Evolutionary conservation across 441 rosid genomes (phyloP).

Genomic region (Erysimum cheiri): DNA sequence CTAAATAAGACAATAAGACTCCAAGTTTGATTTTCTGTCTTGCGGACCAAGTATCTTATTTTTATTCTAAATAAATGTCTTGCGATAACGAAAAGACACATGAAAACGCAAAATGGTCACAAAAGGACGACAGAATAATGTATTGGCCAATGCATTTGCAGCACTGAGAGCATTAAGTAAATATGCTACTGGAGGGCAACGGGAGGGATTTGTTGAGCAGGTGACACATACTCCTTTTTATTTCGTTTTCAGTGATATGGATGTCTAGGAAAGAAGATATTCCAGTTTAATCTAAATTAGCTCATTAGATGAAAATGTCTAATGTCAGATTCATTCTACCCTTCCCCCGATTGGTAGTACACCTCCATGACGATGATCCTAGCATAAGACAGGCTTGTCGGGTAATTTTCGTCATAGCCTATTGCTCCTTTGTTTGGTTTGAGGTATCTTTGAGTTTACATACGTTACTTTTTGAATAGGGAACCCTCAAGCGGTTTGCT

Average conservation of each 20-base stretch:
- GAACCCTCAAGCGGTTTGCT: slow-evolving; percentile 70
- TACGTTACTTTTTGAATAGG: slow-evolving; percentile 55
- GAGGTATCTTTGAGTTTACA: slow-evolving; percentile 29
- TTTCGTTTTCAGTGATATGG: slow-evolving; percentile 24
- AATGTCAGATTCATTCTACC: slow-evolving; percentile 80
- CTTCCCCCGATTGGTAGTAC: slow-evolving; percentile 82
- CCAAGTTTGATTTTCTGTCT: not conserved
- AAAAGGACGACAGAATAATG: not conserved
- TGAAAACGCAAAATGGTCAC: not conserved
- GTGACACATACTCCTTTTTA: slow-evolving; percentile 41
- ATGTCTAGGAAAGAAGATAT: slow-evolving; percentile 9
- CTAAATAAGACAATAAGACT: not conserved
- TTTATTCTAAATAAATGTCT: not conserved
- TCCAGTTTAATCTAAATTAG: not conserved
- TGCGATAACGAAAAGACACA: not conserved
- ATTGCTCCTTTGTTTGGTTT: slow-evolving; percentile 34
- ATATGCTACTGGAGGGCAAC: slow-evolving; percentile 73
- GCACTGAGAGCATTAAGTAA: slow-evolving; percentile 91
- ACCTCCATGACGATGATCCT: slow-evolving; percentile 80
- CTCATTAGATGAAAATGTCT: slow-evolving; percentile 24
- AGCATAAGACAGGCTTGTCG: slow-evolving; percentile 86
- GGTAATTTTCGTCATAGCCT: slow-evolving; percentile 47
- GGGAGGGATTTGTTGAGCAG: slow-evolving; percentile 91
- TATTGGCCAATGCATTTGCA: slow-evolving; percentile 62
- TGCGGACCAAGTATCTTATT: no score